Base-by-base conservation (phyloP, 441 rosid genomes). In the Iberis amara region DNA sequence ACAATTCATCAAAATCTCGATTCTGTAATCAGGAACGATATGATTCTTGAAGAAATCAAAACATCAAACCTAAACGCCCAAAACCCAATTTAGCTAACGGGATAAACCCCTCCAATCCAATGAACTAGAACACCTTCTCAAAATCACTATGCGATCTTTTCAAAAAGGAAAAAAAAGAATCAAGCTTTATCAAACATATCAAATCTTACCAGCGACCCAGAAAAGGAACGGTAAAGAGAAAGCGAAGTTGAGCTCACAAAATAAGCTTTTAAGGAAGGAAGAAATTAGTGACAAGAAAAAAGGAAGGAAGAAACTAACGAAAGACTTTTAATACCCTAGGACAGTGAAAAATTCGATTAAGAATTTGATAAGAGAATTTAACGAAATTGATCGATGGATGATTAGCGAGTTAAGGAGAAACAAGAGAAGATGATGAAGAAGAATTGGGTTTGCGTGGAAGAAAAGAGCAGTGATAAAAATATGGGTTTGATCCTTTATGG, bases 371-470 rank as follows among this genome's bases (percentile, higher is more conserved):
- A 28, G 18, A 33, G 39, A 42, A 4, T 8, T 8, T 3, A 52
- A 12, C 18, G 24, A 63, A 52, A 55, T 53, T 59, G 65, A 53
- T 50, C 54, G 62, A 52, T 31, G 39, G 15, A 11, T 12, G 54
- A 43, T 33, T 61, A 32, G 7, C 8, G 46, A 55, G 5, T 52
- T 8, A 43, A 9, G 38, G 6, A 18, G 21, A 18, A 18, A 61
- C 49, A 33, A 45, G 21, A 39, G 33, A 0, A 23, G 62, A 13
- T 10, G 62, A 13, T 10, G 45, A 31, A 9, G 44, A 21, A 14
- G 48, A 66, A 54, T 67, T 61, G 57, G 47, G 58, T 48, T 68
- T 68, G 71, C 71, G 71, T 66, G 66, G 71, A 66, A 66, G 71
- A 60, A 54, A 66, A 55, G 52, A 37, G 47, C 42, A 66, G 36